Base-by-base conservation (phyloP, 345 rosid species). In the Camelina neglecta region DNA sequence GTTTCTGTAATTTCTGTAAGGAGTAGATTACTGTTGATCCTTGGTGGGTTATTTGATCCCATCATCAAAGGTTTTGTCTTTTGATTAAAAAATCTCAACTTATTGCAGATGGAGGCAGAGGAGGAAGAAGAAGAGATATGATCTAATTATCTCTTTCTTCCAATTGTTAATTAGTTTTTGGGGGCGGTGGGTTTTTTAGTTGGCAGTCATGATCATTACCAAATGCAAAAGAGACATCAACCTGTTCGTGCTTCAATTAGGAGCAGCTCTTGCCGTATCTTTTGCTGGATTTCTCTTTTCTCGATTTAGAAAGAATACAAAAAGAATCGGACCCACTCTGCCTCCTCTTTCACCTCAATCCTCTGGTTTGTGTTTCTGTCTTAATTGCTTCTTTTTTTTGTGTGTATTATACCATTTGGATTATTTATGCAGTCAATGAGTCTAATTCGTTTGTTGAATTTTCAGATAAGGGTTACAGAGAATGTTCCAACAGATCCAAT, bases 221-320 rank as follows among this genome's bases (percentile, higher is more conserved):
- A 85, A 72, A 72, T 85, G 83, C 35, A 88, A 84, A 79, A 75
- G 74, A 68, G 87, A 84, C 59, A 39, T 94, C 44, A 89, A 75
- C 67, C 80, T 88, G n/a, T 13, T 87, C 55, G 67, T 90, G 63
- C 44, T 89, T 65, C 84, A 85, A 73, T 24, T 92, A 64, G 97
- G 97, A 64, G 85, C 86, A 36, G 99, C 86, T 41, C 38, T 95
- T 1, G 86, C 89, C 21, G 74, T 95, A 38, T 90, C 97, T 57
- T 72, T 89, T 35, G 95, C 93, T n/a, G 97, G 92, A 24, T 78
- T 92, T 71, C 65, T 92, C 69, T 84, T 65, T 81, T 81, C 91
- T 63, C 88, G 91, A 39, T 60, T 85, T 66, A 42, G 69, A 55
- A 85, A 80, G 71, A 60, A 47, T 13, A 70, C 65, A 21, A 77